Percentiles rank a stretch among this genome's conserved stretches.
These are phyloP conservation scores for Scleroderma bovista DNA, from an alignment of 768 basidiomycete genomes.

Conservation along the genomic window DNA sequence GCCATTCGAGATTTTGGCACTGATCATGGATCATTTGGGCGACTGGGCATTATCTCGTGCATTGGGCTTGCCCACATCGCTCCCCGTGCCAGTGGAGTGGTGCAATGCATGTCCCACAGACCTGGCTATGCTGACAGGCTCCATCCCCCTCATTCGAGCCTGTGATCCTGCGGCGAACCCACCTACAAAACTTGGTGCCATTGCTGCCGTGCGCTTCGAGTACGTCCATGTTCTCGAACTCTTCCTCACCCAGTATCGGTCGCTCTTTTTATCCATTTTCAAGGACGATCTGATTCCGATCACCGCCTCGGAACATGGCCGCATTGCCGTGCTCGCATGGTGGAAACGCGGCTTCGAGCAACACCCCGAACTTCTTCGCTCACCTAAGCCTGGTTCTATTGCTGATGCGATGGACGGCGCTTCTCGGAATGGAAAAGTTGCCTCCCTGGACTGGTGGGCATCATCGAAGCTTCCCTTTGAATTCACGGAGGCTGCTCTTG, in stretches of 20 bases:
- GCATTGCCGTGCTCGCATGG: constrained; percentile 71
- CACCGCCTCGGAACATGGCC: constrained; percentile 72
- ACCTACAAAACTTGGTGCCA: constrained; percentile 67
- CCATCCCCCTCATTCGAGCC: constrained; percentile 54
- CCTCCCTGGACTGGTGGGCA: constrained; percentile 80
- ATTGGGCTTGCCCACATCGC: constrained; percentile 65
- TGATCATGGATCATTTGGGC: constrained; percentile 72
- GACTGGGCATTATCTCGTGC: constrained; percentile 84
- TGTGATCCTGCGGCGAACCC: constrained; percentile 49
- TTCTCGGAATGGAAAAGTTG: constrained; percentile 68
- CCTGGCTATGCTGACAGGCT: constrained; percentile 64
- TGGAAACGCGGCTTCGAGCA: constrained; percentile 65
- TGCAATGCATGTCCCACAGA: constrained; percentile 62
- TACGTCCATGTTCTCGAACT: constrained; percentile 74
- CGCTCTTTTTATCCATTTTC: constrained; percentile 60
- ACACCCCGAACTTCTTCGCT: constrained; percentile 53
- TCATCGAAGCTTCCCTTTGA: constrained; percentile 58
- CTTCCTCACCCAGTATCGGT: constrained; percentile 58
- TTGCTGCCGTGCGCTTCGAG: constrained; percentile 62
- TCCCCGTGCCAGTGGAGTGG: constrained; percentile 68
- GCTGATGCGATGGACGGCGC: constrained; percentile 75
- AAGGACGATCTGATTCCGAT: constrained; percentile 67
- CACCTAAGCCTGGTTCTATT: constrained; percentile 49
- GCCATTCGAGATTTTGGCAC: constrained; percentile 69
- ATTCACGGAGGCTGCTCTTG: constrained; percentile 76